A percentile compares a stretch with the other conserved stretches of the same genome.
phyloP scores from a whole-genome alignment of 805 yeast genomes.

The Myxozyma neglecta region DNA sequence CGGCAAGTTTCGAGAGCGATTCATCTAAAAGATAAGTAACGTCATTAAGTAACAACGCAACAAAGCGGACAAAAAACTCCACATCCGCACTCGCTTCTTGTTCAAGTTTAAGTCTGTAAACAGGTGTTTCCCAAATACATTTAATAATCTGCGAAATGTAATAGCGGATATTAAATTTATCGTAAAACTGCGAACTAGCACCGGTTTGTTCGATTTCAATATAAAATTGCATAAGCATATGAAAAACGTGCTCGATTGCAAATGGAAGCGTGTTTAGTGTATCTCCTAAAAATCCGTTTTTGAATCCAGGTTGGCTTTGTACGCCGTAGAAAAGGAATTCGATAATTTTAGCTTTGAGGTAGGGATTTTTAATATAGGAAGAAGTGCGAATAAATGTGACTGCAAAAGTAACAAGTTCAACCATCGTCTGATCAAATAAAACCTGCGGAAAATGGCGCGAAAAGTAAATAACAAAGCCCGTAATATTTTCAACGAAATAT shows the following conservation, averaged over 20 bases:
- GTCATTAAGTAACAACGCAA: slow-evolving; percentile 93
- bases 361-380: slow-evolving; percentile 78
- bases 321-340: slow-evolving; percentile 76
- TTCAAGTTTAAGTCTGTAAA: slow-evolving; percentile 67
- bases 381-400: slow-evolving; percentile 72
- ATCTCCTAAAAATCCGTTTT: slow-evolving; percentile 65
- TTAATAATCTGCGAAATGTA: slow-evolving; percentile 81
- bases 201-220: slow-evolving; percentile 97
- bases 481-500: slow-evolving; percentile 75
- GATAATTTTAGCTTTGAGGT: slow-evolving; percentile 79
- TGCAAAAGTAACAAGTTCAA: slow-evolving; percentile 64
- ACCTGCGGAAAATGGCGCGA: slow-evolving; percentile 53
- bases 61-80: slow-evolving; percentile 85
- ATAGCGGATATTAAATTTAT: slow-evolving; percentile 87
- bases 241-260: slow-evolving; percentile 66
- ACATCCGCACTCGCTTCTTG: slow-evolving; percentile 65
- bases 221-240: slow-evolving; percentile 83
- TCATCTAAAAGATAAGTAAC: slow-evolving; percentile 90
- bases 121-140: slow-evolving; percentile 73
- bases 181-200: slow-evolving; percentile 90
- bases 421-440: slow-evolving; percentile 47
- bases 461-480: slow-evolving; percentile 67
- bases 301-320: slow-evolving; percentile 48
- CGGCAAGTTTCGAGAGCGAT: slow-evolving; percentile 72
- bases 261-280: slow-evolving; percentile 64